These are phyloP conservation scores for Spathaspora girioi DNA, from an alignment of 805 yeast genomes.

Conservation along the genomic window DNA sequence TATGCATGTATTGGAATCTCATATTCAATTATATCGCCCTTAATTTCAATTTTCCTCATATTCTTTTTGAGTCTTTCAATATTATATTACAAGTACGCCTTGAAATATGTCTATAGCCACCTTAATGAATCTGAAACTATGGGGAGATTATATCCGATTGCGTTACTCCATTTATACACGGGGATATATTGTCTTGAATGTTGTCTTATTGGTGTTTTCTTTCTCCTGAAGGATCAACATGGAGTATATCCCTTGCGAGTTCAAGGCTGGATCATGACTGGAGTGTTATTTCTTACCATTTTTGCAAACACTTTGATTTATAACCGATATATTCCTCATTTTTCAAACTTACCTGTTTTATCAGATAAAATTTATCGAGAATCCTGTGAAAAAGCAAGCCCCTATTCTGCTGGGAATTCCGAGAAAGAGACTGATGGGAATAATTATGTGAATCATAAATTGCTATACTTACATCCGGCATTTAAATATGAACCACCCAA, in stretches of 20 bases:
- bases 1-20: constrained; percentile 76
- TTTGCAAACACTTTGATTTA: constrained; percentile 54
- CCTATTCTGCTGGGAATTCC: not conserved
- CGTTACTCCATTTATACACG: constrained; percentile 70
- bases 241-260: constrained; percentile 41
- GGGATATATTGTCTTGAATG: constrained; percentile 82
- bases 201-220: constrained; percentile 72
- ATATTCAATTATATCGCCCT: constrained; percentile 76
- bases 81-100: constrained; percentile 67
- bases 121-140: constrained; percentile 56
- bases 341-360: constrained; percentile 26
- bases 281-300: constrained; percentile 50
- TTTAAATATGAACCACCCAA: constrained; percentile 34
- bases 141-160: constrained; percentile 71
- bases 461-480: constrained; percentile 35
- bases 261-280: constrained; percentile 52
- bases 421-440: not conserved
- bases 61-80: constrained; percentile 50
- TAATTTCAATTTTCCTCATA: constrained; percentile 62
- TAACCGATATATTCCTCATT: constrained; percentile 31
- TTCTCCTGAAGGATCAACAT: constrained; percentile 51
- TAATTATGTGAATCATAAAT: constrained; percentile 12
- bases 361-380: constrained; percentile 10
- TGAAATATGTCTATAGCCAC: constrained; percentile 52
- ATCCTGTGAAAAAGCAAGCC: not conserved